Conservation (phyloP, 164 flowering plant genomes). For the Stephania japonica region DNA sequence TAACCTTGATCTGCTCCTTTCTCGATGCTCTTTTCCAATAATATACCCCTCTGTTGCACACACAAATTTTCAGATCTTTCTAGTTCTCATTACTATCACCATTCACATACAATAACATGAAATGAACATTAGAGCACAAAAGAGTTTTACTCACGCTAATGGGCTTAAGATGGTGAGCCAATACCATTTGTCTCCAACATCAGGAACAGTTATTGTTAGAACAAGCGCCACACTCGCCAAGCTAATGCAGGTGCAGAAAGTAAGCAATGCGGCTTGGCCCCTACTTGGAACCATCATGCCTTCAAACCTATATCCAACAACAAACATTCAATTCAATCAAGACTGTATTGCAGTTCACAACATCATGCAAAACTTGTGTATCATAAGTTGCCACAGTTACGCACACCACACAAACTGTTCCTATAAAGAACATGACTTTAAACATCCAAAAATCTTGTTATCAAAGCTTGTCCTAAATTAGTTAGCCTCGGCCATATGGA, state of each 20-base stretch:
- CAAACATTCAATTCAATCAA: background rate
- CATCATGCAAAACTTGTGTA: background rate
- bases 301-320: constrained; percentile 58
- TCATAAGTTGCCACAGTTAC: too few relatives aligned
- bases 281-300: constrained; percentile 88
- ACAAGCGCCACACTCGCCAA: constrained; percentile 92
- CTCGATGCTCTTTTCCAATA: constrained; percentile 90
- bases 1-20: constrained; percentile 89
- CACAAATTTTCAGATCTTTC: background rate
- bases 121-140: background rate
- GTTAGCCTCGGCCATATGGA: too few relatives aligned
- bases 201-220: constrained; percentile 84
- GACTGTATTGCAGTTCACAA: background rate
- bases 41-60: constrained; percentile 57
- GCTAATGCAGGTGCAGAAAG: constrained; percentile 93
- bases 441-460: too few relatives aligned
- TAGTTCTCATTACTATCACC: background rate
- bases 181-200: constrained; percentile 79
- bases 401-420: too few relatives aligned
- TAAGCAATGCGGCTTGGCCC: constrained; percentile 90
- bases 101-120: background rate
- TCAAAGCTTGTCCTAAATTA: too few relatives aligned
- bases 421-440: too few relatives aligned
- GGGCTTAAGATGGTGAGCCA: constrained; percentile 78
- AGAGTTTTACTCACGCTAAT: constrained; percentile 56